Percentiles rank a stretch among this genome's conserved stretches.
These are phyloP conservation scores for Penicillium cataractarum DNA, from an alignment of 495 filamentous ascomycete species.

Conservation along the genomic window DNA sequence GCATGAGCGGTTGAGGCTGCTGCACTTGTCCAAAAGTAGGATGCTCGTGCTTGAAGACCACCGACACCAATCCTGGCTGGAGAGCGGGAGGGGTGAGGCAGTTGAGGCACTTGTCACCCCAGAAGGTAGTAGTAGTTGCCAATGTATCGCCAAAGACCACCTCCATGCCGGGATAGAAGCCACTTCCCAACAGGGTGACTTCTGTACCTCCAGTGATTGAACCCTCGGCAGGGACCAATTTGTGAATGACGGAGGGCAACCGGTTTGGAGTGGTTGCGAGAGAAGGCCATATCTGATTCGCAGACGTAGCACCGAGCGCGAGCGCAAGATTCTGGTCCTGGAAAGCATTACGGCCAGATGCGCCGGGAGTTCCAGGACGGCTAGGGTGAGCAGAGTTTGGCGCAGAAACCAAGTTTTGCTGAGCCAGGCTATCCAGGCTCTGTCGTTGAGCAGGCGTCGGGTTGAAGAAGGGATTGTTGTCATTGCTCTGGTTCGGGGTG, in stretches of 20 bases:
- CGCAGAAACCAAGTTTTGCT: conserved; percentile 65
- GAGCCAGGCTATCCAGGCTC: conserved; percentile 60
- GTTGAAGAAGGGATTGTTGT: conserved; percentile 56
- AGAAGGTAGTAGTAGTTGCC: conserved; percentile 80
- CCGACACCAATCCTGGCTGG: conserved; percentile 69
- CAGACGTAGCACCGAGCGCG: conserved; percentile 35
- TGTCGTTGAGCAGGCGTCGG: conserved; percentile 49
- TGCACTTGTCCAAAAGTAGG: conserved; percentile 53
- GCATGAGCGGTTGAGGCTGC: conserved; percentile 48
- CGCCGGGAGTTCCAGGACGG: conserved; percentile 48
- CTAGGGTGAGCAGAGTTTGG: conserved; percentile 64
- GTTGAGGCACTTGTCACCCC: conserved; percentile 81
- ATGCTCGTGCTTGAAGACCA: conserved; percentile 69
- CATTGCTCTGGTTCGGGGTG: conserved; percentile 61
- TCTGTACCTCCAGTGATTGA: conserved; percentile 82
- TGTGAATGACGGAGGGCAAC: conserved; percentile 65
- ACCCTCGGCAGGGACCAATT: conserved; percentile 80
- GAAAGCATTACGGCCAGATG: conserved; percentile 49
- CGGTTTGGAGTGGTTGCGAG: conserved; percentile 44
- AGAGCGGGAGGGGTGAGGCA: conserved; percentile 78
- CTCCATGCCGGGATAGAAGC: conserved; percentile 77
- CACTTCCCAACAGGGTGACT: conserved; percentile 78
- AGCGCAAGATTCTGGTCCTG: conserved; percentile 42
- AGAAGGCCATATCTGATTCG: conserved; percentile 46
- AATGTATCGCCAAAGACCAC: conserved; percentile 82